Base-by-base conservation (phyloP, 345 rosid genomes). In the Noccaea bulbosa region DNA sequence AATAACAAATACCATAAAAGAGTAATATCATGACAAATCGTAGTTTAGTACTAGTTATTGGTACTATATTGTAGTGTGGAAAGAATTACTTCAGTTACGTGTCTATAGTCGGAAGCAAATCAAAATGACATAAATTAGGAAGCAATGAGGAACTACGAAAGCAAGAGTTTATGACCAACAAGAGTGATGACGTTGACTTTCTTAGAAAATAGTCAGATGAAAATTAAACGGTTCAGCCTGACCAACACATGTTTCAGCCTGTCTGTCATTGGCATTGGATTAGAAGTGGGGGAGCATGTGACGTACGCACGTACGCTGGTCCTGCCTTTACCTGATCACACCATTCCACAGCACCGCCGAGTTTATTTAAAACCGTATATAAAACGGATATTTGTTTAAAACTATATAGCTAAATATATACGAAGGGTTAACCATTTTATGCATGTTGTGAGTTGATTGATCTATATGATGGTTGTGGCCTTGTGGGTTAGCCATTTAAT, bases 241-340 rank as follows among this genome's bases (percentile, higher is more conserved):
- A 62, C 38, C 62, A 71, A 62, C 62, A 71, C 69, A 72, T 72
- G 64, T 53, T 53, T 63, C 40, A 34, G 3, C 63, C 40, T 44
- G 30, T 45, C 40, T 44, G 30, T 45, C 62, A 53, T 53, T 71
- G 76, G 55, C 63, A 35, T 62, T 52, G 38, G 54, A 71, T 53
- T 17, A 41, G 62, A 71, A 12, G 47, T 71, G 55, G 55, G 15
- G 62, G 40, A 53, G 48, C 63, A 53, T 71, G 33, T 62, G 62
- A 71, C 39, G 55, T 62, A 44, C 32, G 47, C 4, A 71, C 39
- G 55, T 62, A 44, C 32, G 47, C 4, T 52, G 69, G 75, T 35
- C 75, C 61, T 70, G 52, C 24, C 39, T 59, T 70, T 41, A 48
- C 58, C 56, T 48, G 66, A 48, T 43, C 44, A 46, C 62, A 43